Evolutionary conservation across 2,329 filamentous ascomycete species (phyloP).

Genomic region (Hymenoscyphus albidus): DNA sequence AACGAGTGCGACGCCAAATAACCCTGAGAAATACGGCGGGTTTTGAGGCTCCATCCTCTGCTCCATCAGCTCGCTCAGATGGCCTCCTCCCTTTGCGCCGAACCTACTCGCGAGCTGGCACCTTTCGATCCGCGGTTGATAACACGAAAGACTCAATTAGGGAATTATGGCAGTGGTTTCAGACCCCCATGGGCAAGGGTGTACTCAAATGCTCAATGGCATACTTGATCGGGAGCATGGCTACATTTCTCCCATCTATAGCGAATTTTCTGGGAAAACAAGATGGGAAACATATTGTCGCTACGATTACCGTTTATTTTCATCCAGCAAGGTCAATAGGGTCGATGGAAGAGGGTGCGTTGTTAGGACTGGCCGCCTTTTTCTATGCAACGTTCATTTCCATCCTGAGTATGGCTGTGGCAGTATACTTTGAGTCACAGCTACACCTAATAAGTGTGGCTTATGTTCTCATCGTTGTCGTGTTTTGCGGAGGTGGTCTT

Average conservation of each 20-base stretch:
- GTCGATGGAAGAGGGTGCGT: constrained; percentile 81
- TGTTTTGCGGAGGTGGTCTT: constrained; percentile 82
- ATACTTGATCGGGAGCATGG: constrained; percentile 81
- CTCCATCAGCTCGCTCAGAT: constrained; percentile 13
- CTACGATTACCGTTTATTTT: constrained; percentile 92
- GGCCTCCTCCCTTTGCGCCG: constrained; percentile 19
- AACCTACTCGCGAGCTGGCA: constrained; percentile 30
- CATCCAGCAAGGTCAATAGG: constrained; percentile 83
- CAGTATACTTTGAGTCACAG: constrained; percentile 69
- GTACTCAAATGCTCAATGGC: constrained; percentile 90
- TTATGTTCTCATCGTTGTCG: constrained; percentile 71
- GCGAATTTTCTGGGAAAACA: constrained; percentile 73
- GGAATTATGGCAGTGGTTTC: constrained; percentile 54
- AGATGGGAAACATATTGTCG: constrained; percentile 91
- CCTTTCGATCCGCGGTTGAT: constrained; percentile 33
- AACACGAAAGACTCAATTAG: constrained; percentile 37
- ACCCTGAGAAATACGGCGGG: constrained; percentile 60
- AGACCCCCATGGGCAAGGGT: constrained; percentile 70
- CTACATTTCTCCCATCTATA: constrained; percentile 74
- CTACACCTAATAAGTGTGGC: constrained; percentile 66
- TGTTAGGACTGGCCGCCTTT: constrained; percentile 74
- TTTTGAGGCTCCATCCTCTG: constrained; percentile 22
- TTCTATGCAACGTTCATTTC: constrained; percentile 73
- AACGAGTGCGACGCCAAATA: constrained; percentile 76
- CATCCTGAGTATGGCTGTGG: constrained; percentile 83